Base-by-base conservation (phyloP, 768 basidiomycete species). In the Roridomyces roridus region DNA sequence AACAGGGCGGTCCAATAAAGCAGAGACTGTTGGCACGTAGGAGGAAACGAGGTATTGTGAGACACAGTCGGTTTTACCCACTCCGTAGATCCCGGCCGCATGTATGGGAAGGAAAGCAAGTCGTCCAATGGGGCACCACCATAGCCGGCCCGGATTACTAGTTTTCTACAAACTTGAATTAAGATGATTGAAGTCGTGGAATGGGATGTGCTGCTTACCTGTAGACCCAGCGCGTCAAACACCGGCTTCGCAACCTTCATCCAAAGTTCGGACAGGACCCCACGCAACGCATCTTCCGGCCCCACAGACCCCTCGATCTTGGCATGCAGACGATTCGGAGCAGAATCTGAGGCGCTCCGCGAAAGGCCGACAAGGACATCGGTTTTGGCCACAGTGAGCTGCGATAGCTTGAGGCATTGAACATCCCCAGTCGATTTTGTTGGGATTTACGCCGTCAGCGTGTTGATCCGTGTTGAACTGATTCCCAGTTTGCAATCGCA, bases 41-140 rank as follows among this genome's bases (percentile, higher is more conserved):
- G 57, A 65, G 1, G 63, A 65, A 24, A 65, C 44, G 29, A 50
- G 51, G 46, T 55, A 63, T 25, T 62, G 56, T 12, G 61, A 14
- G n/a, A 59, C 46, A 31, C 46, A 31, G 9, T 42, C 40, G 29
- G 37, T 37, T 23, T 11, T 45, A 2, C 49, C 35, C 37, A 17
- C 6, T n/a, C 31, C 35, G 34, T 59, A 65, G n/a, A 47, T 49
- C 26, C 55, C 60, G 15, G 63, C 59, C 7, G 63, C 63, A 28
- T 64, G 63, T n/a, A 64, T 29, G 9, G 64, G 64, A 29, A 62
- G 42, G 40, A 51, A 52, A 17, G 56, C 28, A 21, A 53, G 12
- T 3, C 26, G 26, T 12, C 51, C 51, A 9, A 6, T 53, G 1
- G 51, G 42, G 21, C 51, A 45, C 51, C 51, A 53, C 51, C n/a